Conservation (phyloP, 495 filamentous ascomycete genomes). For the Aspergillus diversus region DNA sequence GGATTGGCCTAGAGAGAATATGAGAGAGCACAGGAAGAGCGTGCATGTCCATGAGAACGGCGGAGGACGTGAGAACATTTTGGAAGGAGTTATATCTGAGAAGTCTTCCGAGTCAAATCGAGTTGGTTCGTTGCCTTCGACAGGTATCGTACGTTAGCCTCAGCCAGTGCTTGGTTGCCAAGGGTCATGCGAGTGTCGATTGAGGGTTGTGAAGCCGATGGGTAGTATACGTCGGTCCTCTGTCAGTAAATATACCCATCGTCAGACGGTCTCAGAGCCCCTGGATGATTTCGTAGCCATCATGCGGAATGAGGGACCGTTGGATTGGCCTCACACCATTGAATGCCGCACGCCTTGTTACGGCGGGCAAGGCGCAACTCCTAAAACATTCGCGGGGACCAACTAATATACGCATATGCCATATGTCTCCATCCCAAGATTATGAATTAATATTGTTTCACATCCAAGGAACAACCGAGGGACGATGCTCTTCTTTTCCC, state of each 20-base stretch:
- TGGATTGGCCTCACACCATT: not conserved
- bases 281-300: constrained; percentile 5
- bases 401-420: too few relatives aligned
- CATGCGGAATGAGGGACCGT: constrained; percentile 20
- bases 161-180: too few relatives aligned
- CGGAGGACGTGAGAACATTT: constrained; percentile 2
- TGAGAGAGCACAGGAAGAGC: constrained; percentile 13
- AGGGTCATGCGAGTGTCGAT: not conserved
- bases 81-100: not conserved
- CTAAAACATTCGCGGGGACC: too few relatives aligned
- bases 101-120: not conserved
- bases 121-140: not conserved
- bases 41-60: constrained; percentile 10
- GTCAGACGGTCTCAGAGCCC: not conserved
- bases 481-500: not conserved
- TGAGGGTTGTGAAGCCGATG: not conserved
- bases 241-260: constrained; percentile 15
- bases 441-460: too few relatives aligned
- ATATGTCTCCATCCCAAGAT: too few relatives aligned
- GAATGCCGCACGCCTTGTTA: constrained; percentile 5
- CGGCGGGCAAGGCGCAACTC: not conserved
- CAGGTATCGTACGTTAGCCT: too few relatives aligned
- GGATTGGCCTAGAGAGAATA: constrained; percentile 16
- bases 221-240: not conserved
- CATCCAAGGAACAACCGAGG: too few relatives aligned